Base-by-base conservation (phyloP, 2,329 filamentous ascomycete species). In the Aulographum hederae region DNA sequence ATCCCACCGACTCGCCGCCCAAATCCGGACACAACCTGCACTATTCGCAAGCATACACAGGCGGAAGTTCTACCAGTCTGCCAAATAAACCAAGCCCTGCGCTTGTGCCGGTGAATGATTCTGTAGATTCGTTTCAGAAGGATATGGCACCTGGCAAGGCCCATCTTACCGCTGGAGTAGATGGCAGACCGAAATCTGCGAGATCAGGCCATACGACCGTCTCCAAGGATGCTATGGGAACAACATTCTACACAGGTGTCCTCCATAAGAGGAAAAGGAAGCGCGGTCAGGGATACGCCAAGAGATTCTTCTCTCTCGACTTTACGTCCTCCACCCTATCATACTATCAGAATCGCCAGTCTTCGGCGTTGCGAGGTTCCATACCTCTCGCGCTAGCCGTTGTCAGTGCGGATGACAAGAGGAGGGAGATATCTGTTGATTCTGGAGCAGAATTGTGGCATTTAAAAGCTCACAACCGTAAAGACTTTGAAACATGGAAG, bases 391-490 rank as follows among this genome's bases (percentile, higher is more conserved):
- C 82, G 17, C 59, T 98, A 32, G 89, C 89, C 12, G 89, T 82
- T 4, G 78, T 98, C 36, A 80, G 85, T 3, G 82, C 82, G 5
- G 85, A 93, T 47, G 81, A 89, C 50, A 73, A 79, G 45, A 73
- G 79, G 23, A 70, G 84, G 39, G 86, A 95, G 52, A 93, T 98
- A 32, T 92, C 78, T 26, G 89, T 98, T 35, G 89, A 98, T 50
- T 95, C 89, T 0, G 89, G 89, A 1, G 85, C 89, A 2, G 89
- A 98, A 53, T 73, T 98, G 17, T 98, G 89, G 89, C 89, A 95
- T 56, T 61, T 98, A 18, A 76, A 75, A 44, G 82, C 89, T 3
- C 70, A 68, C 31, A 92, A 80, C 43, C 69, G 72, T 31, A 78
- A 77, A 40, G 86, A 95, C 38, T 98, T 94, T 48, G 66, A 70